phyloP scores from a whole-genome alignment of 352 stramenopile species.

The Aphanomyces astaci region DNA sequence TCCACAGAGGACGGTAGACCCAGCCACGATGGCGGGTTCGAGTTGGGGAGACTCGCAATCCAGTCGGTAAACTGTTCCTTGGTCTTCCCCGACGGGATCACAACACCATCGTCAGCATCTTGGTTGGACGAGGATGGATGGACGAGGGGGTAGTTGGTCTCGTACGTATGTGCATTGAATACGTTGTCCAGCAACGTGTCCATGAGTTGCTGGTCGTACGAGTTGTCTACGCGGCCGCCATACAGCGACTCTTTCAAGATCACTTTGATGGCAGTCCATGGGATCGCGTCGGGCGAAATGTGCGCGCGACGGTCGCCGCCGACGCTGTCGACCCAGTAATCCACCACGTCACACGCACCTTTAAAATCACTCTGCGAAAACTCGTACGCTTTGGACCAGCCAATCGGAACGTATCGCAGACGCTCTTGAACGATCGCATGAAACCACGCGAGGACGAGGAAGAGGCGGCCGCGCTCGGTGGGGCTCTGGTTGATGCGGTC shows the following conservation, averaged over 20 bases:
- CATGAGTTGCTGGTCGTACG: slow-evolving; percentile 94
- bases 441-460: slow-evolving; percentile 96
- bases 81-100: slow-evolving; percentile 85
- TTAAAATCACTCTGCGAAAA: slow-evolving; percentile 98
- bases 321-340: slow-evolving; percentile 92
- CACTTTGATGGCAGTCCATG: slow-evolving; percentile 96
- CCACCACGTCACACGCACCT: slow-evolving; percentile 96
- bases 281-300: slow-evolving; percentile 94
- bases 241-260: slow-evolving; percentile 97
- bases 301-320: slow-evolving; percentile 65
- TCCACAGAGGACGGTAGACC: slow-evolving; percentile 88
- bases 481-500: slow-evolving; percentile 87
- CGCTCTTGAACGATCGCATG: slow-evolving; percentile 98
- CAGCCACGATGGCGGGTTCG: slow-evolving; percentile 90
- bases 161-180: slow-evolving; percentile 93
- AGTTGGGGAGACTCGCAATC: slow-evolving; percentile 76
- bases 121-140: slow-evolving; percentile 9
- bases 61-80: slow-evolving; percentile 89
- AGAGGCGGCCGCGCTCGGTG: slow-evolving; percentile 87
- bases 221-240: slow-evolving; percentile 95
- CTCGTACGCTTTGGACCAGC: slow-evolving; percentile 98
- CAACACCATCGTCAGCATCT: slow-evolving; percentile 36
- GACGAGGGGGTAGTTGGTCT: slow-evolving; percentile 75
- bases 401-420: slow-evolving; percentile 95
- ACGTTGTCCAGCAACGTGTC: slow-evolving; percentile 89